Base-by-base conservation (phyloP, 148 eudicot species). In the Limonium bicolor region DNA sequence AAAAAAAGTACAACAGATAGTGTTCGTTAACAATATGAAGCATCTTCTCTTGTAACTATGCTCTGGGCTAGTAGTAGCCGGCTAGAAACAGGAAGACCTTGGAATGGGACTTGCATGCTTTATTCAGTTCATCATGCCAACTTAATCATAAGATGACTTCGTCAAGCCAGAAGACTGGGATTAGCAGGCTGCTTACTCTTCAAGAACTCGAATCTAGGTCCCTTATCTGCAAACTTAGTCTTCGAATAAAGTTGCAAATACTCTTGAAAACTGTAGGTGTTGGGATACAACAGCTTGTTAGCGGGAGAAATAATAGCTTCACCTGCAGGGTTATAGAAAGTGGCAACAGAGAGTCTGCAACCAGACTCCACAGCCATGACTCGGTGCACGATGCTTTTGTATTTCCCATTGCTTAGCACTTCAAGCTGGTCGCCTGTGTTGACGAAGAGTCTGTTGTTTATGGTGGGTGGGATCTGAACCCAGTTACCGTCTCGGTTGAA, bases 361-460 rank as follows among this genome's bases (percentile, higher is more conserved):
- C 92, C 95, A 2, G 44, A 51, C 54, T 80, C 63, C 16, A 61
- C 69, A 1, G 95, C 69, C 70, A 80, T 69, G 27, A 85, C 92
- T 3, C 86, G 70, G 57, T 80, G 95, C 55, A 69, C 4, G 36
- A 58, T 44, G 51, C 95, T 85, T 65, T 74, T 80, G 50, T 85
- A 85, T 37, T 27, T 59, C 12, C 95, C 95, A 21, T 85, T 80
- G 36, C 80, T 77, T 15, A 85, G 15, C 9, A 85, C 74, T 48
- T 85, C 95, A 18, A 85, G 35, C 41, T 85, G 95, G 63, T 85
- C 95, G 7, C 95, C 95, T 1, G 62, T 77, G 44, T 85, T 85
- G 15, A 85, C 25, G 20, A 80, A 85, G n/a, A 85, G 72, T 12
- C 71, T 72, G 48, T 77, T 72, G 58, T 77, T 85, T 56, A 54